Percentiles rank a stretch among this genome's conserved stretches.
phyloP scores from a whole-genome alignment of 805 yeast genomes.

The Lachancea meyersii region DNA sequence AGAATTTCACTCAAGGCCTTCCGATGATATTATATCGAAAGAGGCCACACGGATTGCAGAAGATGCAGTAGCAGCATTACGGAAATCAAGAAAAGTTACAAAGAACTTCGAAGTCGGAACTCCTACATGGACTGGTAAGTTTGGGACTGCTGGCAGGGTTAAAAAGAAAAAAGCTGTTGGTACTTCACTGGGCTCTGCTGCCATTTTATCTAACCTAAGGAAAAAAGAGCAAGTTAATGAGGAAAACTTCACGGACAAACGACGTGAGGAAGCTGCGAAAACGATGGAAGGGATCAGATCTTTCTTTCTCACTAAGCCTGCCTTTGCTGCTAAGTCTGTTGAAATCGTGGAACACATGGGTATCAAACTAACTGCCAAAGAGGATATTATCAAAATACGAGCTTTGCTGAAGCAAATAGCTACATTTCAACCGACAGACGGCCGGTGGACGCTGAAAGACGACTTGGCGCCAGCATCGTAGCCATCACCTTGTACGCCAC shows the following conservation, averaged over 20 bases:
- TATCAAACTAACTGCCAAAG: constrained; percentile 40
- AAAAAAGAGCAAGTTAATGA: constrained; percentile 1
- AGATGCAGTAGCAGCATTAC: constrained; percentile 49
- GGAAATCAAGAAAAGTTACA: constrained; percentile 45
- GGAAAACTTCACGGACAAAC: neutral
- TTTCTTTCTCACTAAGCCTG: constrained; percentile 14
- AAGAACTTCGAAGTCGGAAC: constrained; percentile 53
- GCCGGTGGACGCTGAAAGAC: constrained; percentile 61
- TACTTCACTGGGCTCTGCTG: constrained; percentile 16
- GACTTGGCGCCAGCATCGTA: constrained; percentile 35
- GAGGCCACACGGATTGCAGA: constrained; percentile 56
- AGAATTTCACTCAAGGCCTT: constrained; percentile 37
- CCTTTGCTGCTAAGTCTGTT: constrained; percentile 42
- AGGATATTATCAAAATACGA: constrained; percentile 55
- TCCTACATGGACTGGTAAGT: constrained; percentile 95
- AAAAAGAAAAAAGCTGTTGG: constrained; percentile 18
- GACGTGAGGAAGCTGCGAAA: neutral
- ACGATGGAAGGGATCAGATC: neutral
- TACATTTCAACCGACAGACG: constrained; percentile 50
- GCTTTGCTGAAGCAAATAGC: constrained; percentile 66
- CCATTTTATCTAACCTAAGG: constrained; percentile 23
- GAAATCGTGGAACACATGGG: constrained; percentile 39
- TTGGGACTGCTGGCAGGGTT: constrained; percentile 73
- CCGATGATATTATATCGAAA: constrained; percentile 40
- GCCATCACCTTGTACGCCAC: neutral